Base-by-base conservation (phyloP, 306 rosid genomes). In the Prunus kanzakura region DNA sequence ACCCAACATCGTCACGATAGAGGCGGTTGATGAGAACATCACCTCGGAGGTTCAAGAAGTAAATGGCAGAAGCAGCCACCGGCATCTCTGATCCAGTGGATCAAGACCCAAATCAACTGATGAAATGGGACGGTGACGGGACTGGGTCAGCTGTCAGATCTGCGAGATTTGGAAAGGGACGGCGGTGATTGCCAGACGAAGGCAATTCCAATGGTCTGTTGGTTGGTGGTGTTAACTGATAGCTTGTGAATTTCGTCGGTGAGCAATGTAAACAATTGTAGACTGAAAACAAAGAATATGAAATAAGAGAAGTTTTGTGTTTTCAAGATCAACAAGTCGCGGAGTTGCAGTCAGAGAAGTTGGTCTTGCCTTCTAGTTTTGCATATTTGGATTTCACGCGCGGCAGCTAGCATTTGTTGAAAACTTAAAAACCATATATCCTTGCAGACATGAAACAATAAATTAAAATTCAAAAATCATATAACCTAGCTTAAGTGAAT, bases 21-120 rank as follows among this genome's bases (percentile, higher is more conserved):
- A 95, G 98, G 67, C 98, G 96, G 62, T 92, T 95, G 83, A 92
- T 95, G 86, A 95, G 97, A 74, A 95, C 96, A 78, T 95, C 98
- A 0, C 98, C 98, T 12, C 96, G 96, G 82, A 91, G 97, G 82
- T 91, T 91, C 82, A 93, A 79, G 84, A 93, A 91, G 86, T 91
- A 93, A 25, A 91, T 71, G 70, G 97, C 97, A 81, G 96, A 93
- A 82, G 98, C 97, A 74, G 96, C 92, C 93, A 93, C 92, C 88
- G 96, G 97, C 98, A 93, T 93, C 82, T 76, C 87, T 63, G 90
- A 89, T 88, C 87, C 87, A 70, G 86, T 66, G 91, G 84, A 69
- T 76, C 75, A 62, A 73, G 84, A 69, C 64, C 88, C 81, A 78
- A 85, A 78, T 73, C 67, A 49, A 18, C 41, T 61, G 66, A 58